phyloP scores from a whole-genome alignment of 2,329 filamentous ascomycete genomes.

The Lanzia echinophila region DNA sequence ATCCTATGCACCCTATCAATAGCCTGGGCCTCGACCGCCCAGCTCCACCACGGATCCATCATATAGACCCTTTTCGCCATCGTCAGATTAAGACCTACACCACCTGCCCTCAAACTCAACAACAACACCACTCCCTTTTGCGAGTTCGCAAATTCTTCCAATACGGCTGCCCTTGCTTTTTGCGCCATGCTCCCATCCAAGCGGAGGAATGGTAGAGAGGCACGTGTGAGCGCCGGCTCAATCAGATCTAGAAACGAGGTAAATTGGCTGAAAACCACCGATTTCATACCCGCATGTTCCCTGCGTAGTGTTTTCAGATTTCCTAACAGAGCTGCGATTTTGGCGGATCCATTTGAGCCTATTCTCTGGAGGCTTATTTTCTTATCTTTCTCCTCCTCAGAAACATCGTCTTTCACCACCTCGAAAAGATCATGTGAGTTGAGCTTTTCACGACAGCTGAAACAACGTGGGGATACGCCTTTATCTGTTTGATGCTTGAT shows the following conservation, averaged over 20 bases:
- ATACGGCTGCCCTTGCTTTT: constrained; percentile 71
- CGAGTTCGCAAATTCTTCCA: constrained; percentile 61
- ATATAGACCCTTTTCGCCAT: constrained; percentile 86
- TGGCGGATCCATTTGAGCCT: constrained; percentile 70
- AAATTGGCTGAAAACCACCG: constrained; percentile 94
- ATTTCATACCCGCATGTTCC: constrained; percentile 66
- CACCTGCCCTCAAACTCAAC: constrained; percentile 80
- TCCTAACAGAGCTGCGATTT: constrained; percentile 72
- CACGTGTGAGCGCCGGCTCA: constrained; percentile 66
- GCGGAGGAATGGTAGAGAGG: constrained; percentile 73
- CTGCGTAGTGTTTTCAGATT: constrained; percentile 65
- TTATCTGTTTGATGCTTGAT: constrained; percentile 81
- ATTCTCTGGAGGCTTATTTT: constrained; percentile 56
- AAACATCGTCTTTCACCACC: constrained; percentile 71
- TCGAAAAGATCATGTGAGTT: constrained; percentile 84
- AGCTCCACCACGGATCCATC: constrained; percentile 99
- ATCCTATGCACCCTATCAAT: constrained; percentile 97
- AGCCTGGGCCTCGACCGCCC: constrained; percentile 90
- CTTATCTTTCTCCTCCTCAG: constrained; percentile 37
- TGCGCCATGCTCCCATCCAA: constrained; percentile 89
- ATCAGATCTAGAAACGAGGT: constrained; percentile 93
- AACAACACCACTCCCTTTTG: constrained; percentile 67
- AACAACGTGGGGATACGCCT: constrained; percentile 71
- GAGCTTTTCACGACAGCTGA: constrained; percentile 81
- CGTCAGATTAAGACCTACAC: constrained; percentile 89